Base-by-base conservation (phyloP, 345 rosid species). In the Syzygium jambos region DNA sequence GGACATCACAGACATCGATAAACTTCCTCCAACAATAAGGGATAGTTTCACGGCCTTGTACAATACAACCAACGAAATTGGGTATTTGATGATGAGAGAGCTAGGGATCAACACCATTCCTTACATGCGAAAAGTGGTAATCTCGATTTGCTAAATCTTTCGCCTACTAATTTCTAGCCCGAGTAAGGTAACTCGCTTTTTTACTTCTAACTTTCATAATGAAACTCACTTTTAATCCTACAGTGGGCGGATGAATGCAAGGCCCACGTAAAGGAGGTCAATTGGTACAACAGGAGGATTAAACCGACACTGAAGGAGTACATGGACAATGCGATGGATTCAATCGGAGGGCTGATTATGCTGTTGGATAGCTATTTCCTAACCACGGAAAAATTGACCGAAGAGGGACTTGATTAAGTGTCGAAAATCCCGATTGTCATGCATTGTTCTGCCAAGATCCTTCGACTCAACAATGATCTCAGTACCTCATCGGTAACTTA, bases 401-500 rank as follows among this genome's bases (percentile, higher is more conserved):
- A 16, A 38, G 90, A 87, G 25, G 87, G 84, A 11, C 54, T 89
- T 13, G 83, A 73, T 23, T 87, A 56, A 25, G 23, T 87, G 15
- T 52, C 49, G n/a, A 56, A 78, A 23, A 11, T 55, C 7, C 90
- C 83, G 2, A 46, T 51, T 2, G 12, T 89, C 27, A 59, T 85
- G 85, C 80, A 46, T 22, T 56, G 23, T 51, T 55, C 85, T 27
- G 23, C 87, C 17, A 12, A 73, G 54, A 55, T 87, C 63, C 19
- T 85, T 51, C 86, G 90, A 61, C 87, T 89, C 49, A 38, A 56
- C 23, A 85, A 87, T 46, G 90, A 89, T 80, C 41, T 89, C 7
- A 68, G 55, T 21, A 89, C 90, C 27, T 89, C 90, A 59, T 56
- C 85, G 86, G 90, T 87, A 87, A 68, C 38, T 34, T 68, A 30